phyloP scores from a whole-genome alignment of 306 rosid species.

The Acacia acuminata region DNA sequence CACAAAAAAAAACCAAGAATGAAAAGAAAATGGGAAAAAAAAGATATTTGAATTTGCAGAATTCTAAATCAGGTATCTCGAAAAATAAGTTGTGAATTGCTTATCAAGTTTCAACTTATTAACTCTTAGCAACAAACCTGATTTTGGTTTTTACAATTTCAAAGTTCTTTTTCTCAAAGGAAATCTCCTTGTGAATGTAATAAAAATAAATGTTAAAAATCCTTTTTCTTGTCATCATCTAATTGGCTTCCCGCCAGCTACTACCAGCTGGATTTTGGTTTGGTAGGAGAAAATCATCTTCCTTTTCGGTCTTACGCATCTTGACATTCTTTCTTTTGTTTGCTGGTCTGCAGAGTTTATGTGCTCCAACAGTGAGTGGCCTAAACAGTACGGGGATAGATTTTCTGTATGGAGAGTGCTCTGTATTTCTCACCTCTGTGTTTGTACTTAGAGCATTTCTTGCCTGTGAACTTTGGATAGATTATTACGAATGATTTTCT shows the following conservation, averaged over 20 bases:
- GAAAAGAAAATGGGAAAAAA: too few species aligned
- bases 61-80: too few species aligned
- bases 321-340: neutral
- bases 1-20: too few species aligned
- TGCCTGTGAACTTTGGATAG: conserved; percentile 32
- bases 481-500: conserved; percentile 33
- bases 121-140: too few species aligned
- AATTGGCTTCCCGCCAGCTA: neutral
- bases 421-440: conserved; percentile 25
- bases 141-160: too few species aligned
- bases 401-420: conserved; percentile 31
- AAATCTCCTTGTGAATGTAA: neutral
- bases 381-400: conserved; percentile 1
- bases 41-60: too few species aligned
- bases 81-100: too few species aligned
- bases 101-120: too few species aligned
- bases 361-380: conserved; percentile 27
- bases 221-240: neutral
- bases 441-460: conserved; percentile 36
- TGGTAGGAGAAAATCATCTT: neutral
- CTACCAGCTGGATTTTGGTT: neutral
- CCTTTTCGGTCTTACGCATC: neutral
- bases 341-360: conserved; percentile 21
- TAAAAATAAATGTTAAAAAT: neutral
- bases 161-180: too few species aligned